These are phyloP conservation scores for Mycena vulgaris DNA, from an alignment of 768 basidiomycete genomes.

Conservation along the genomic window DNA sequence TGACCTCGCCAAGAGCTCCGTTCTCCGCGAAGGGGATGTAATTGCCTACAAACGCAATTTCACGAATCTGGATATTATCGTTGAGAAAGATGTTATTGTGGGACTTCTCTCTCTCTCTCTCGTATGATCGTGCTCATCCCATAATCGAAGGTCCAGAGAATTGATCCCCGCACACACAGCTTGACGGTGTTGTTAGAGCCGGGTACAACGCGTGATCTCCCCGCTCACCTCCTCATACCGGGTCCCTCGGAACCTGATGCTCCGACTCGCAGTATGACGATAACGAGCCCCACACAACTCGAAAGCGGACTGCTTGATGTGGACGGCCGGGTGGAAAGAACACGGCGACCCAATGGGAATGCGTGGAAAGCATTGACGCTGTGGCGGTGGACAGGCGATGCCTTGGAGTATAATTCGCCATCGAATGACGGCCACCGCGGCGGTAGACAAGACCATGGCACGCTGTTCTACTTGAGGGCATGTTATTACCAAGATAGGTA, in stretches of 20 bases:
- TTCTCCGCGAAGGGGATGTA: conserved; percentile 68
- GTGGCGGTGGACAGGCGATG: conserved; percentile 65
- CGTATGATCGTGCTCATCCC: background rate
- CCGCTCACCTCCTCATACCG: conserved; percentile 51
- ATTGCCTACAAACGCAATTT: conserved; percentile 70
- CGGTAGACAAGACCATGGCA: conserved; percentile 51
- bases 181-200: conserved; percentile 62
- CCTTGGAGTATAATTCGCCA: conserved; percentile 20
- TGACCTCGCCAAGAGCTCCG: conserved; percentile 60
- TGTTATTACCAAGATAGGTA: conserved; percentile 44
- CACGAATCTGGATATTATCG: conserved; percentile 48
- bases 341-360: conserved; percentile 62
- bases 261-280: conserved; percentile 52
- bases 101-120: conserved; percentile 33
- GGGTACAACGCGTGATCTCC: conserved; percentile 54
- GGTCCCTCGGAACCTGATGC: conserved; percentile 47
- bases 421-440: conserved; percentile 35
- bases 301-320: conserved; percentile 67
- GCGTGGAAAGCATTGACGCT: conserved; percentile 73
- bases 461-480: conserved; percentile 54
- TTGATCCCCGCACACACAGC: conserved; percentile 58
- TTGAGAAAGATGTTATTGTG: conserved; percentile 74
- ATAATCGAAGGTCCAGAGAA: conserved; percentile 59
- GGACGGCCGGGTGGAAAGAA: conserved; percentile 63
- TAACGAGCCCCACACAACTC: conserved; percentile 63